Base-by-base conservation (phyloP, 1,284 basidiomycete genomes). In the Apiotrichum mycotoxinovorans region DNA sequence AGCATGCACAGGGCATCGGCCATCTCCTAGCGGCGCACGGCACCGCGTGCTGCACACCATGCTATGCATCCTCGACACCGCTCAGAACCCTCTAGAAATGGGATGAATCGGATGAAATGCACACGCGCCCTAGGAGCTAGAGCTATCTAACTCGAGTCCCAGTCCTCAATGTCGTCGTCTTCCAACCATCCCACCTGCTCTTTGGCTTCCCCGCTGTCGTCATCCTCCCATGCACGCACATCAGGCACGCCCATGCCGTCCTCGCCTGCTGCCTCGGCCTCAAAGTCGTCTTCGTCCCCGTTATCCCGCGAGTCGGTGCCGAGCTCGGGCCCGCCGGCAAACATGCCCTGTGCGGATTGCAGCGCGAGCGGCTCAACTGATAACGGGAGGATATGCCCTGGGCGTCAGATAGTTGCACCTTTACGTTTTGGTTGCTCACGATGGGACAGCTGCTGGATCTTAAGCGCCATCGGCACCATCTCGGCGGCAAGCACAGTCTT, bases 391-490 rank as follows among this genome's bases (percentile, higher is more conserved):
- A 75, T 53, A 0, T 69, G 65, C 2, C 46, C 73, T 75, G 52
- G 26, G 1, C 1, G 46, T 61, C 27, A 55, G 55, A 41, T 4
- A 18, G n/a, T n/a, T n/a, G n/a, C 8, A 10, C 30, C 10, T 22
- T 18, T 5, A 18, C 2, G 3, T 22, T 25, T 11, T 18, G 14
- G 11, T 15, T 8, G 46, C 56, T 47, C 52, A 52, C 56, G 30
- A 25, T 22, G 52, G 25, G 64, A 61, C n/a, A 67, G 33, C 1
- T 51, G 25, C 33, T 74, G 70, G 14, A 77, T 69, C 55, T 74
- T 74, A 42, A 73, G 64, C 45, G 77, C 63, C 66, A 71, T 74
- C 7, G 78, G 77, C 20, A 78, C 61, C 14, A 71, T 44, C 58
- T 79, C 77, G 0, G 58, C 60, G 10, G 70, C 62, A 27, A 78